Evolutionary conservation across 495 filamentous ascomycete genomes (phyloP).

Genomic region (Astrocystis sublimbata): DNA sequence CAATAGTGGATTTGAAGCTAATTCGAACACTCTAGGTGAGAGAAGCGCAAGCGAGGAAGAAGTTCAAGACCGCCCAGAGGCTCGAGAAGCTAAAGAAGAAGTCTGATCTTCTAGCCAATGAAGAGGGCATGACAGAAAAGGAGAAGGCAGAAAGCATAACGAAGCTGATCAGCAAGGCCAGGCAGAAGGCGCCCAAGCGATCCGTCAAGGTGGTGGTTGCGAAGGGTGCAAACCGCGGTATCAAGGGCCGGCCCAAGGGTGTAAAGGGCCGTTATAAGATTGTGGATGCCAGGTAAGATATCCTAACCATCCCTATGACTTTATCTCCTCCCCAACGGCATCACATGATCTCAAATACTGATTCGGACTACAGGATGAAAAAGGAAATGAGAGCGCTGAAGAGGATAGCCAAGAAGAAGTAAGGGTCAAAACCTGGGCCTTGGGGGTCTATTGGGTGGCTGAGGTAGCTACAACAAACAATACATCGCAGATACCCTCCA

Average conservation of each 20-base stretch:
- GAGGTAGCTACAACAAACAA: background rate
- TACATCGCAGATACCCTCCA: background rate
- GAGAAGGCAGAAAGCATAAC: slow-evolving; percentile 88
- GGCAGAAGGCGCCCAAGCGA: slow-evolving; percentile 81
- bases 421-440: slow-evolving; percentile 4
- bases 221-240: slow-evolving; percentile 77
- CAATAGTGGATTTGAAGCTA: background rate
- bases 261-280: slow-evolving; percentile 99
- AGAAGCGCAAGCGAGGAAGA: slow-evolving; percentile 94
- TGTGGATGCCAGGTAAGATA: slow-evolving; percentile 70
- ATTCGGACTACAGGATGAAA: slow-evolving; percentile 61
- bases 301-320: background rate
- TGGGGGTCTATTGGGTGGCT: background rate
- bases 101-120: slow-evolving; percentile 79
- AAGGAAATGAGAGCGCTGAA: slow-evolving; percentile 96
- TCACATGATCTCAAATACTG: background rate
- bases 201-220: slow-evolving; percentile 90
- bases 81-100: slow-evolving; percentile 96
- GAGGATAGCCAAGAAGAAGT: slow-evolving; percentile 56
- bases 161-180: slow-evolving; percentile 76
- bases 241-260: slow-evolving; percentile 60
- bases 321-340: background rate
- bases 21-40: slow-evolving; percentile 54
- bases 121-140: slow-evolving; percentile 88
- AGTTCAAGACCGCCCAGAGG: slow-evolving; percentile 86